A percentile compares a stretch with the other conserved stretches of the same genome.
These are phyloP conservation scores for Dactylellina cionopaga DNA, from an alignment of 2,329 filamentous ascomycete genomes.

Conservation along the genomic window DNA sequence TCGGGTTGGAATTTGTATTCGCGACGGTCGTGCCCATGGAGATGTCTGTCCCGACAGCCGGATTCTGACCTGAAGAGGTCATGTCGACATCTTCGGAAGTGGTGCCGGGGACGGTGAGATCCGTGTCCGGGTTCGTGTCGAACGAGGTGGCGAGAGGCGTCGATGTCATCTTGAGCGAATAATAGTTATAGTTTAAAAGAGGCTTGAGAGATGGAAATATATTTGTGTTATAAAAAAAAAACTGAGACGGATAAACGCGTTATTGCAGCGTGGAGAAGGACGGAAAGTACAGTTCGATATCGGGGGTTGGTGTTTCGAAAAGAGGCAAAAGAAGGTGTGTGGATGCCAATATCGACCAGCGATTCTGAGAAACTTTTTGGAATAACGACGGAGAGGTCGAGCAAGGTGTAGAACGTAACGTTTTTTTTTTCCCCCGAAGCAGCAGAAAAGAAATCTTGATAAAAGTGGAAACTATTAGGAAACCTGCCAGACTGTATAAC, in stretches of 20 bases:
- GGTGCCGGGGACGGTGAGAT: conserved; percentile 9
- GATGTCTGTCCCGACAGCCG: conserved; percentile 12
- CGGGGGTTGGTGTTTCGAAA: not conserved
- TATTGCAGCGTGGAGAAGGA: too few relatives aligned
- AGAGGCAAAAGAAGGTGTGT: too few relatives aligned
- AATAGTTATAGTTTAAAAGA: not conserved
- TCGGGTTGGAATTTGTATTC: conserved; percentile 39
- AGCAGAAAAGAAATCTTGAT: too few relatives aligned
- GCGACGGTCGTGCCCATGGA: conserved; percentile 42
- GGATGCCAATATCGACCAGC: not conserved
- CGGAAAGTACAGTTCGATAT: not conserved
- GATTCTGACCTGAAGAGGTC: conserved; percentile 31
- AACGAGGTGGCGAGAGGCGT: conserved; percentile 49
- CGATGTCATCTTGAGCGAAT: conserved; percentile 16
- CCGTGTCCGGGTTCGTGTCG: conserved; percentile 50
- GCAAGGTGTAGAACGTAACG: not conserved
- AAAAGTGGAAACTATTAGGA: too few relatives aligned
- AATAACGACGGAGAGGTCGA: not conserved
- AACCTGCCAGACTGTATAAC: too few relatives aligned
- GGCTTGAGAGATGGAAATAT: not conserved
- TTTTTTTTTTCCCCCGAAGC: too few relatives aligned
- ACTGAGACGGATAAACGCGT: too few relatives aligned
- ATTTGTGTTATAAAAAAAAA: too few relatives aligned
- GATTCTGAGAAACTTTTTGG: not conserved
- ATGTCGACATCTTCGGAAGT: conserved; percentile 49